A percentile compares a stretch with the other conserved stretches of the same genome.
These are phyloP conservation scores for Pseudogymnoascus sp. DNA, from an alignment of 2,329 filamentous ascomycete genomes.

Conservation along the genomic window DNA sequence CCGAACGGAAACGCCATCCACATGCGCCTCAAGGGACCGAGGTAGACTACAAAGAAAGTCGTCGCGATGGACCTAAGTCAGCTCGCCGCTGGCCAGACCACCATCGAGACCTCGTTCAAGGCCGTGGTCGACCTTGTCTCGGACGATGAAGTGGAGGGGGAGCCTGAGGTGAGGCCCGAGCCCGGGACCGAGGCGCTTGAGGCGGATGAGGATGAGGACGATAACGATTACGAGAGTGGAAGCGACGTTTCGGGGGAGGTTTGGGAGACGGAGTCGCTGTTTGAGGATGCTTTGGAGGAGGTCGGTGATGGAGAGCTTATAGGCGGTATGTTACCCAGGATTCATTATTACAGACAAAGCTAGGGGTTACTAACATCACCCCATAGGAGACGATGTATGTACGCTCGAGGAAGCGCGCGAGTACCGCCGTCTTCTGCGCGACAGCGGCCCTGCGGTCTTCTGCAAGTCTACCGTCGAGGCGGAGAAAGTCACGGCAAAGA, in stretches of 20 bases:
- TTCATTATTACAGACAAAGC: not conserved
- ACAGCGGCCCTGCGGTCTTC: slow-evolving; percentile 70
- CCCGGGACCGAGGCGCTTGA: not conserved
- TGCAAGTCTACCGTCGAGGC: slow-evolving; percentile 61
- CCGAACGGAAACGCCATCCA: slow-evolving; percentile 12
- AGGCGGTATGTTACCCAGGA: slow-evolving; percentile 29
- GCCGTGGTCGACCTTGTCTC: slow-evolving; percentile 15
- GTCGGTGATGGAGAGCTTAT: slow-evolving; percentile 36
- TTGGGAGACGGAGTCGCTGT: slow-evolving; percentile 37
- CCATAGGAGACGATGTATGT: slow-evolving; percentile 32
- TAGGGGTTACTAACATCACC: not conserved
- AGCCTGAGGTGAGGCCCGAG: not conserved
- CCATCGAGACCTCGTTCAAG: slow-evolving; percentile 28
- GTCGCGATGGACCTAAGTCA: slow-evolving; percentile 26
- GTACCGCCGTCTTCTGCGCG: slow-evolving; percentile 62
- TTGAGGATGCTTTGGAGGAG: slow-evolving; percentile 38
- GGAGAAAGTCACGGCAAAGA: slow-evolving; percentile 65
- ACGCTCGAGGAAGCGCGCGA: slow-evolving; percentile 59
- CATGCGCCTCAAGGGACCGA: slow-evolving; percentile 14
- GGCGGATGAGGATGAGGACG: slow-evolving; percentile 13
- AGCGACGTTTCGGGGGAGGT: slow-evolving; percentile 15
- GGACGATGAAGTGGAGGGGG: slow-evolving; percentile 10
- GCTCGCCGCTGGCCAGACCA: slow-evolving; percentile 24
- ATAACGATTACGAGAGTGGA: slow-evolving; percentile 15
- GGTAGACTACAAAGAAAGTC: slow-evolving; percentile 22